Percentiles rank a stretch among this genome's conserved stretches.
Evolutionary conservation across 2,329 filamentous ascomycete genomes (phyloP).

Genomic region (Scedosporium minutisporum): DNA sequence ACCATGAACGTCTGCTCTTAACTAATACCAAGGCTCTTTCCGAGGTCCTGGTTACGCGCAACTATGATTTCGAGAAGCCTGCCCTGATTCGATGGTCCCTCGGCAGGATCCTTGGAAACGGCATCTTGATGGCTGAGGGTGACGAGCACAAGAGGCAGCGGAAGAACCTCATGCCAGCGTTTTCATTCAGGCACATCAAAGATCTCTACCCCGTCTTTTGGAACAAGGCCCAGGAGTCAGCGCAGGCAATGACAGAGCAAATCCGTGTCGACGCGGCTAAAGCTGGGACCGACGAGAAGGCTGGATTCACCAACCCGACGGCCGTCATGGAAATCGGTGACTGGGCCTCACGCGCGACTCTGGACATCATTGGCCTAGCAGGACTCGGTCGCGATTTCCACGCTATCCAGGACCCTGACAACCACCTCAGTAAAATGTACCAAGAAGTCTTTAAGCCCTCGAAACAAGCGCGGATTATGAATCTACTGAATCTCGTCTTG

Average conservation of each 20-base stretch:
- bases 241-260: conserved; percentile 45
- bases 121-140: conserved; percentile 75
- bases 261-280: conserved; percentile 19
- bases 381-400: conserved; percentile 64
- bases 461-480: conserved; percentile 42
- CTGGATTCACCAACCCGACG: conserved; percentile 10
- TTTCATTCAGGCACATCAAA: conserved; percentile 78
- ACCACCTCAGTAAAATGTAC: conserved; percentile 50
- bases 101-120: conserved; percentile 56
- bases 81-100: conserved; percentile 41
- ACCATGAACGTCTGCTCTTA: conserved; percentile 52
- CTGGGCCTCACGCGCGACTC: conserved; percentile 59
- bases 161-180: conserved; percentile 71
- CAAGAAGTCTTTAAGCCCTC: conserved; percentile 42
- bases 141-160: conserved; percentile 78
- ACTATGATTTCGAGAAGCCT: conserved; percentile 63
- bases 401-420: conserved; percentile 51
- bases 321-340: conserved; percentile 45
- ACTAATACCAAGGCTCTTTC: conserved; percentile 55
- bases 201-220: conserved; percentile 79
- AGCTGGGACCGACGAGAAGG: conserved; percentile 17
- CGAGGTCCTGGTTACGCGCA: conserved; percentile 59
- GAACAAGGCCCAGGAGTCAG: conserved; percentile 62
- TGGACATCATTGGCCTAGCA: conserved; percentile 67
- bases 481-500: conserved; percentile 51